Percentiles rank a stretch among this genome's conserved stretches.
Evolutionary conservation across 257 asterid genomes (phyloP).

Genomic region (Voacanga thouarsii): DNA sequence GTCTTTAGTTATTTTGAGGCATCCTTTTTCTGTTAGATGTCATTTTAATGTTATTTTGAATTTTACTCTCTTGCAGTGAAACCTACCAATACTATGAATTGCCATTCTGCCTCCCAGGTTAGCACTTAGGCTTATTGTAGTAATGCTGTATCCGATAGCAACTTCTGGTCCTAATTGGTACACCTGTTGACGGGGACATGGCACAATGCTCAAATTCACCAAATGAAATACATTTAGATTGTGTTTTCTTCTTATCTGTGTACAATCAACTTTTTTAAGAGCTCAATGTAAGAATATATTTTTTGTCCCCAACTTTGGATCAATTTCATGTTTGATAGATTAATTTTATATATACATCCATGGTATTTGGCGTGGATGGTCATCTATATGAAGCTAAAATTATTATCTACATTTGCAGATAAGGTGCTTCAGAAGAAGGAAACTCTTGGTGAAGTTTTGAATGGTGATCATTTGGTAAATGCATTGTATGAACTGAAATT

Average conservation of each 20-base stretch:
- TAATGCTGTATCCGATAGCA: conserved; percentile 1
- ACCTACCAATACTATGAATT: conserved; percentile 78
- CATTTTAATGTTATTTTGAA: conserved; percentile 30
- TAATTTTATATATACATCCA: not conserved
- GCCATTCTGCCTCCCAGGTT: conserved; percentile 93
- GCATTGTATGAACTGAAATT: conserved; percentile 59
- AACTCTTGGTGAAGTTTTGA: conserved; percentile 73
- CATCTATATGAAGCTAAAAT: conserved; percentile 13
- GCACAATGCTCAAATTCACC: not conserved
- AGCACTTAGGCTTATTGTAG: conserved; percentile 33
- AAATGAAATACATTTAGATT: not conserved
- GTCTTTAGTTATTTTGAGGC: conserved; percentile 3
- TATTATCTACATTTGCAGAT: conserved; percentile 38
- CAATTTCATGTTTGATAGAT: not conserved
- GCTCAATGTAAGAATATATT: not conserved
- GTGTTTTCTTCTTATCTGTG: not conserved
- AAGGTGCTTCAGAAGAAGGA: conserved; percentile 54
- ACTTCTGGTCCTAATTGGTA: not conserved
- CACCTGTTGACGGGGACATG: not conserved
- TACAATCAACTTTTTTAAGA: not conserved
- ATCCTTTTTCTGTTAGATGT: conserved; percentile 12
- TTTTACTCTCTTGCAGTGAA: conserved; percentile 72
- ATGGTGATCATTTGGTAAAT: conserved; percentile 62
- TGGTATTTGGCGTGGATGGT: not conserved
- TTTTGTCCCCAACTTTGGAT: not conserved